Conservation (phyloP, 2,329 filamentous ascomycete genomes). For the Xylaria digitata region DNA sequence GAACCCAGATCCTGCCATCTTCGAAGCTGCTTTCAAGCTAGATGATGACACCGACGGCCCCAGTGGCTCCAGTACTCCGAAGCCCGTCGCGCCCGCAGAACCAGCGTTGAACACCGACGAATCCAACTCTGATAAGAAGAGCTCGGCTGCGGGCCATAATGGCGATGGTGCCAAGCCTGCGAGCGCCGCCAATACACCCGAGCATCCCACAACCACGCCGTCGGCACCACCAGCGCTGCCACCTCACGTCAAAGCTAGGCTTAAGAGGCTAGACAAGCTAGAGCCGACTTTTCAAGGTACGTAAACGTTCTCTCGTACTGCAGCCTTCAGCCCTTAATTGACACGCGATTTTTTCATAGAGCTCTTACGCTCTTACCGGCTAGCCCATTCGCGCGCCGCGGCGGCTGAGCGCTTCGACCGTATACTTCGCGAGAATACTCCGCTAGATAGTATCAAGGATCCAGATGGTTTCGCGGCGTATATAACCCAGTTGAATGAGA, state of each 20-base stretch:
- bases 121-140: conserved; percentile 37
- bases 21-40: conserved; percentile 86
- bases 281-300: conserved; percentile 87
- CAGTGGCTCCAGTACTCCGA: conserved; percentile 71
- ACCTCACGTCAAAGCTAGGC: conserved; percentile 77
- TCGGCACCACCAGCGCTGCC: conserved; percentile 67
- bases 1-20: conserved; percentile 86
- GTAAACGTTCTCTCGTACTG: conserved; percentile 30
- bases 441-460: conserved; percentile 87
- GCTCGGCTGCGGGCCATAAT: conserved; percentile 28
- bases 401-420: conserved; percentile 95
- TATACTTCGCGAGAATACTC: conserved; percentile 89
- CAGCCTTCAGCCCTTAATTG: conserved; percentile 25
- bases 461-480: conserved; percentile 89
- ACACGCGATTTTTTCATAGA: conserved; percentile 61
- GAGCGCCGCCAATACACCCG: conserved; percentile 33
- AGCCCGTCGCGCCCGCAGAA: conserved; percentile 53
- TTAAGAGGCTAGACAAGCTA: conserved; percentile 89
- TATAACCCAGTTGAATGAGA: conserved; percentile 84
- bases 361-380: conserved; percentile 88
- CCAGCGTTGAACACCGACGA: conserved; percentile 40
- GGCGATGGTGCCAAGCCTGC: conserved; percentile 22
- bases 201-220: conserved; percentile 42
- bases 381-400: conserved; percentile 86
- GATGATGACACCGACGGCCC: conserved; percentile 84